These are phyloP conservation scores for Phalaenopsis hybrid DNA, from an alignment of 116 monocot species.

Conservation along the genomic window DNA sequence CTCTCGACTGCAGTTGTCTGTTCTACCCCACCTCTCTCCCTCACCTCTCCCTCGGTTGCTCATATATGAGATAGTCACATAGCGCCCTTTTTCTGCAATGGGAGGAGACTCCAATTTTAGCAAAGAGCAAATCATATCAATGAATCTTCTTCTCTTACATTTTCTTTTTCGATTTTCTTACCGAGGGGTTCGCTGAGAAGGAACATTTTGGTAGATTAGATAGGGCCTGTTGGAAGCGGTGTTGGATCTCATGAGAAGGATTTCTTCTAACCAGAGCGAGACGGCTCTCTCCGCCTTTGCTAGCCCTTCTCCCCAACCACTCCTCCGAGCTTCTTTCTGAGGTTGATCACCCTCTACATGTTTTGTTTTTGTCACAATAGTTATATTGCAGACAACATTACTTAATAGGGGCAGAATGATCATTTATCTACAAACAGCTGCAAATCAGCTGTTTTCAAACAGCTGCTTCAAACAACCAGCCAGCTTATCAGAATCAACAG, in stretches of 20 bases:
- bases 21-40: too few species aligned
- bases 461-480: too few species aligned
- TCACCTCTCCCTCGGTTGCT: too few species aligned
- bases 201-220: neutral
- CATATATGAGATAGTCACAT: too few species aligned
- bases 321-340: conserved; percentile 92
- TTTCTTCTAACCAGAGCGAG: conserved; percentile 69
- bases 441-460: too few species aligned
- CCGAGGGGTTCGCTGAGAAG: neutral
- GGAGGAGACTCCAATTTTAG: too few species aligned
- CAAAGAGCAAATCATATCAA: neutral
- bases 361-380: conserved; percentile 13
- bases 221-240: conserved; percentile 70
- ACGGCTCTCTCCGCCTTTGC: conserved; percentile 68
- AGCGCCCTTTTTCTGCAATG: too few species aligned
- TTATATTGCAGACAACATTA: neutral
- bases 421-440: too few species aligned
- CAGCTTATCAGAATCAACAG: too few species aligned
- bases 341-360: conserved; percentile 88
- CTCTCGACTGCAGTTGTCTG: too few species aligned
- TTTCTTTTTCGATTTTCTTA: neutral
- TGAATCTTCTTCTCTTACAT: neutral
- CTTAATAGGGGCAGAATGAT: too few species aligned
- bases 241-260: conserved; percentile 92
- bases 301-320: conserved; percentile 70